Conservation (phyloP, 2,329 filamentous ascomycete species). For the Verticillium isaacii region DNA sequence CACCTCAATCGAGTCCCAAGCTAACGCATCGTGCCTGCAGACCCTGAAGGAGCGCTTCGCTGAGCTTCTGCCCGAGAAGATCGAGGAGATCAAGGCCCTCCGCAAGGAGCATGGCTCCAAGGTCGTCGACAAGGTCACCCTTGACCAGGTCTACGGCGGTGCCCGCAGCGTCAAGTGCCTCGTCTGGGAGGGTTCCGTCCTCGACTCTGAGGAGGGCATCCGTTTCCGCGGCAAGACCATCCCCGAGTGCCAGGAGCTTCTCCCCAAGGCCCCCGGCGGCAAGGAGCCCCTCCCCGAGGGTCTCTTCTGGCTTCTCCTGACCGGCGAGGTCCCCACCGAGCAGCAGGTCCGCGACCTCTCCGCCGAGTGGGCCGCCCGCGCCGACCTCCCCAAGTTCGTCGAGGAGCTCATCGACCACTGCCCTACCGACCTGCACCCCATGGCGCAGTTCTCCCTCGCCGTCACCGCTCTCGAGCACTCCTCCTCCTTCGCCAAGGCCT, state of each 20-base stretch:
- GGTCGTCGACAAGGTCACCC: constrained; percentile 94
- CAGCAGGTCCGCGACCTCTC: constrained; percentile 98
- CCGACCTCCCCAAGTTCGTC: constrained; percentile 95
- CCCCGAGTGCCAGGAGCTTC: constrained; percentile 94
- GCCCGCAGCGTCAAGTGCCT: constrained; percentile 98
- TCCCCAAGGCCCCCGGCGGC: constrained; percentile 95
- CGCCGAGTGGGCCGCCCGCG: constrained; percentile 96
- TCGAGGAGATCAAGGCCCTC: constrained; percentile 98
- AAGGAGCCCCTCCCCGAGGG: constrained; percentile 96
- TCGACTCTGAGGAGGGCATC: constrained; percentile 98
- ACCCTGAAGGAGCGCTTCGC: constrained; percentile 98
- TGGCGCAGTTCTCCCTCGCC: constrained; percentile 98
- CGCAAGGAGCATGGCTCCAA: constrained; percentile 94
- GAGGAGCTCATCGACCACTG: constrained; percentile 99
- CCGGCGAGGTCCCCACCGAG: constrained; percentile 94
- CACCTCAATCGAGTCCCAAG: neutral
- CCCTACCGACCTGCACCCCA: constrained; percentile 97
- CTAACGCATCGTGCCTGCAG: constrained; percentile 38
- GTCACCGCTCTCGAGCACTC: constrained; percentile 98
- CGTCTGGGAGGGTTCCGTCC: constrained; percentile 97
- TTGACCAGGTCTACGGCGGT: constrained; percentile 99
- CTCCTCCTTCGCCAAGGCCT: constrained; percentile 96
- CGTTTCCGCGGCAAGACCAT: constrained; percentile 99
- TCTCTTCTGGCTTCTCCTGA: constrained; percentile 99
- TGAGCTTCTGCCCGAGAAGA: constrained; percentile 89